Conservation (phyloP, 2,329 filamentous ascomycete genomes). For the Elsinoe australis region DNA sequence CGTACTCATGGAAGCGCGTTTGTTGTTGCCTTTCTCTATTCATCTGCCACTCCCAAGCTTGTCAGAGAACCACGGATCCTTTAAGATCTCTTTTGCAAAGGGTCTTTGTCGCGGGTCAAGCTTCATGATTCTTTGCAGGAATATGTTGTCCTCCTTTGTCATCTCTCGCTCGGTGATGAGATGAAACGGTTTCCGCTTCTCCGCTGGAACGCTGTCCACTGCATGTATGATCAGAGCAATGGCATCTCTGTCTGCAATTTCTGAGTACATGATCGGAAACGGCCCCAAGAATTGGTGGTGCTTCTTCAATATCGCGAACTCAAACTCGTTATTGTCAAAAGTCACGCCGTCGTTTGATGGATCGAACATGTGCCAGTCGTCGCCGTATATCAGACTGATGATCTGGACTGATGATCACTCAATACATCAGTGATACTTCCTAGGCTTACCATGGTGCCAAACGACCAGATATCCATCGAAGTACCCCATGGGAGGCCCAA, state of each 20-base stretch:
- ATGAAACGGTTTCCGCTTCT: slow-evolving; percentile 22
- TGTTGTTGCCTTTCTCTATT: no score
- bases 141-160: slow-evolving; percentile 28
- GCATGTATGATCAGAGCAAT: slow-evolving; percentile 7
- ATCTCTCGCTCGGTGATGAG: slow-evolving; percentile 27
- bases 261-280: slow-evolving; percentile 23
- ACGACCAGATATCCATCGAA: background rate
- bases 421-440: no score
- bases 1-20: no score
- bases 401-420: background rate
- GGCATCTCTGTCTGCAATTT: slow-evolving; percentile 23
- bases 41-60: no score
- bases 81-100: slow-evolving; percentile 33
- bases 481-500: background rate
- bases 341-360: background rate
- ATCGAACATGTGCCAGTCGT: background rate
- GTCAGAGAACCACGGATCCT: slow-evolving; percentile 34
- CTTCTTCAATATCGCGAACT: slow-evolving; percentile 23
- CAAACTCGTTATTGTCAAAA: slow-evolving; percentile 23
- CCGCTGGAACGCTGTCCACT: slow-evolving; percentile 16
- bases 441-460: background rate
- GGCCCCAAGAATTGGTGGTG: slow-evolving; percentile 27
- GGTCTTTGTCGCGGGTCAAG: slow-evolving; percentile 38
- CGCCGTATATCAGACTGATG: background rate
- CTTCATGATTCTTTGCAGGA: slow-evolving; percentile 39